These are phyloP conservation scores for Hirschioporus abietinus DNA, from an alignment of 768 basidiomycete genomes.

Conservation along the genomic window DNA sequence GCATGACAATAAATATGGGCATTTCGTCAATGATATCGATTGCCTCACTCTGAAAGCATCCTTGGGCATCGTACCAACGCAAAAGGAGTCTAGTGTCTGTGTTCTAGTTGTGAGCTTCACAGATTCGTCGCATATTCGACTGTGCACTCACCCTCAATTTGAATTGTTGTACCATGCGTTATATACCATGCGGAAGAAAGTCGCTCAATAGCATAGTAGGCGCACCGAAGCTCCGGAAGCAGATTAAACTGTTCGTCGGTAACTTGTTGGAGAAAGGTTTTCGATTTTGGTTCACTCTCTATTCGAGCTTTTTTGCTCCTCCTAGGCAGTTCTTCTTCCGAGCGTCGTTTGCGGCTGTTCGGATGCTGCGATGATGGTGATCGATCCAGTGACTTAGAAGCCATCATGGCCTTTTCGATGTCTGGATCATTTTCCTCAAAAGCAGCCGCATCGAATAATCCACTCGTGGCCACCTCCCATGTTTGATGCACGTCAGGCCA, in stretches of 20 bases:
- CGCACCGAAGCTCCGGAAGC: neutral
- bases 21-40: neutral
- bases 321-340: neutral
- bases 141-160: neutral
- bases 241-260: neutral
- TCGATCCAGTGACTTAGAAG: neutral
- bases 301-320: neutral
- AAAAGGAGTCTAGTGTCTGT: neutral
- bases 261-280: neutral
- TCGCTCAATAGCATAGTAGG: neutral
- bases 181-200: neutral
- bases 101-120: neutral
- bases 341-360: neutral
- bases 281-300: neutral
- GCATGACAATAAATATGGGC: neutral
- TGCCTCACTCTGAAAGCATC: neutral
- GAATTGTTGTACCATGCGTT: neutral
- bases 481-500: neutral
- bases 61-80: neutral
- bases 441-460: neutral
- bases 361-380: neutral
- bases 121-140: too few relatives aligned
- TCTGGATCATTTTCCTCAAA: neutral
- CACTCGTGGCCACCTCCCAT: neutral
- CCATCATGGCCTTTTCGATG: neutral